These are phyloP conservation scores for Globisporangium sylvaticum DNA, from an alignment of 352 stramenopile species.

Conservation along the genomic window DNA sequence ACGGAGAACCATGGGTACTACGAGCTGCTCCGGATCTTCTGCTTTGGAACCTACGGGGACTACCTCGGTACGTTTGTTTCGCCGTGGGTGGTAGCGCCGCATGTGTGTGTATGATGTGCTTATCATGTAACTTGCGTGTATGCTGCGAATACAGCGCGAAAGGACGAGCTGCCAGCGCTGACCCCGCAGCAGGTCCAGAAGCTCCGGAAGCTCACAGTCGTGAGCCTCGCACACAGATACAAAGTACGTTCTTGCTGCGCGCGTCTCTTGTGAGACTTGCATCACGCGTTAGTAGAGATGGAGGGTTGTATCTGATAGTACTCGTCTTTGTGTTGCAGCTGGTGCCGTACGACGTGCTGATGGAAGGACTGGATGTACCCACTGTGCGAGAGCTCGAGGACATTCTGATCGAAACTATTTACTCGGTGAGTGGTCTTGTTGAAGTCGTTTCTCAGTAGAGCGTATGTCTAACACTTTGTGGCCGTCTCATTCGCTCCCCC, in stretches of 20 bases:
- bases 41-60: constrained; percentile 85
- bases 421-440: constrained; percentile 58
- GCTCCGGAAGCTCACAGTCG: constrained; percentile 85
- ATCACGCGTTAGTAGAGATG: no score
- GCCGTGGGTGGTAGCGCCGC: background rate
- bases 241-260: constrained; percentile 42
- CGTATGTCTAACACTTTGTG: background rate
- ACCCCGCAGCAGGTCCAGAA: constrained; percentile 77
- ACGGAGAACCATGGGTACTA: constrained; percentile 79
- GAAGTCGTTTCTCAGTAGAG: background rate
- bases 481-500: no score
- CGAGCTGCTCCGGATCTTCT: constrained; percentile 87
- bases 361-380: constrained; percentile 70
- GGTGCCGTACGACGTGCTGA: constrained; percentile 79
- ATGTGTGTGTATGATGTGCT: background rate
- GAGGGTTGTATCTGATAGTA: no score
- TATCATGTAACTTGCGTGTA: background rate
- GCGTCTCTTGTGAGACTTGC: background rate
- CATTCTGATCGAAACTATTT: constrained; percentile 92
- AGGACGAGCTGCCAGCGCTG: constrained; percentile 58
- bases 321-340: constrained; percentile 31
- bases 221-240: constrained; percentile 79
- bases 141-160: constrained; percentile 33
- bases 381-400: constrained; percentile 89
- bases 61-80: constrained; percentile 56